A percentile compares a stretch with the other conserved stretches of the same genome.
phyloP scores from a whole-genome alignment of 2,329 filamentous ascomycete genomes.

The Fusarium sp. region DNA sequence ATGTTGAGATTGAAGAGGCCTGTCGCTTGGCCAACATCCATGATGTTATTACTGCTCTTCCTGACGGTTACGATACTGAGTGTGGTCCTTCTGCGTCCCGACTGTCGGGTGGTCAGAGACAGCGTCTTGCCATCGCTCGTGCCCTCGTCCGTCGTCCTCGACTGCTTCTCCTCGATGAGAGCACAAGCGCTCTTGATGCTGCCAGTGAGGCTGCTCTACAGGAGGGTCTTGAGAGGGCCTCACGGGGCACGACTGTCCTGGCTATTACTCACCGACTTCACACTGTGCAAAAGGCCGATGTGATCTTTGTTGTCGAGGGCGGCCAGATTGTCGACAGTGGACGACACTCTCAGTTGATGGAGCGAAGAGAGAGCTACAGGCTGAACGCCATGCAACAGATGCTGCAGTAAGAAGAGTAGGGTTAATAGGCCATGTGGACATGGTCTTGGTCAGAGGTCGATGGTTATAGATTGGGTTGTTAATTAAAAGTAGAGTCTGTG shows the following conservation, averaged over 20 bases:
- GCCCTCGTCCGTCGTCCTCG: constrained; percentile 78
- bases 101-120: constrained; percentile 82
- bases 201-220: constrained; percentile 75
- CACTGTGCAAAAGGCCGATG: constrained; percentile 66
- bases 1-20: constrained; percentile 73
- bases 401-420: constrained; percentile 40
- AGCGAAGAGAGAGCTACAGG: constrained; percentile 63
- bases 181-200: constrained; percentile 81
- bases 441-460: not conserved
- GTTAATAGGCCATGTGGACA: not conserved
- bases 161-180: constrained; percentile 83
- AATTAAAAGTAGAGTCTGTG: not conserved
- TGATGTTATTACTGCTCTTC: constrained; percentile 72
- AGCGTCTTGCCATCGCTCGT: constrained; percentile 81
- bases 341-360: constrained; percentile 64
- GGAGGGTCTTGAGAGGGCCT: constrained; percentile 70
- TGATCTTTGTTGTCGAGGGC: constrained; percentile 67
- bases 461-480: not conserved
- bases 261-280: constrained; percentile 69
- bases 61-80: constrained; percentile 74
- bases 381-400: constrained; percentile 65
- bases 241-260: constrained; percentile 65
- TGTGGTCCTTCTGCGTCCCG: constrained; percentile 78
- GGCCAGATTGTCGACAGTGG: constrained; percentile 64
- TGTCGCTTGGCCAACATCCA: constrained; percentile 77